Conservation (phyloP, 2,329 filamentous ascomycete species). For the Talaromyces marneffei region DNA sequence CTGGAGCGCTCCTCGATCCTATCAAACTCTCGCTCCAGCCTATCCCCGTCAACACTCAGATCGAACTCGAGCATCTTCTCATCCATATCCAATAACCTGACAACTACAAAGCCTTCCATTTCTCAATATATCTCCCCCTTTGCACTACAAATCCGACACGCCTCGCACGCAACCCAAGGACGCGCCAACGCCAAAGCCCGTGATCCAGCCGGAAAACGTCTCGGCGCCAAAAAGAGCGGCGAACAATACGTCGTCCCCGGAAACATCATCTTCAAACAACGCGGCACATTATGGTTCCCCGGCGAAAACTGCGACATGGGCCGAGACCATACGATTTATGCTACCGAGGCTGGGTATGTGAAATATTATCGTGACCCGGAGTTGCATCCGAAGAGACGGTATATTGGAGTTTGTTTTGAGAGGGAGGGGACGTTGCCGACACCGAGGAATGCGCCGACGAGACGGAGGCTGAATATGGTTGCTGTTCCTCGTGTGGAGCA, state of each 20-base stretch:
- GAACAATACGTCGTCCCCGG: constrained; percentile 92
- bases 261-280: constrained; percentile 97
- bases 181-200: constrained; percentile 62
- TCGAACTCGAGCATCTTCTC: constrained; percentile 20
- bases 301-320: constrained; percentile 95
- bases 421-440: constrained; percentile 75
- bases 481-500: constrained; percentile 38
- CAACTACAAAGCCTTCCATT: constrained; percentile 20
- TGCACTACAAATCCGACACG: constrained; percentile 51
- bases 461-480: constrained; percentile 70
- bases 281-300: constrained; percentile 88
- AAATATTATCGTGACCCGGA: constrained; percentile 91
- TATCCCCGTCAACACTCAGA: constrained; percentile 10
- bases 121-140: constrained; percentile 26
- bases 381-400: constrained; percentile 78
- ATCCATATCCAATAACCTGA: constrained; percentile 15
- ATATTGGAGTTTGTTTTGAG: constrained; percentile 88
- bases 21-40: constrained; percentile 22
- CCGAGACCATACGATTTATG: constrained; percentile 92
- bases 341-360: constrained; percentile 79
- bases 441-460: constrained; percentile 65
- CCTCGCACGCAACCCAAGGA: constrained; percentile 60
- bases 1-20: constrained; percentile 32
- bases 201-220: constrained; percentile 71
- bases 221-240: constrained; percentile 89